Percentiles rank a stretch among this genome's conserved stretches.
These are phyloP conservation scores for Kluyveromyces lactis DNA, from an alignment of 805 yeast genomes.

Conservation along the genomic window DNA sequence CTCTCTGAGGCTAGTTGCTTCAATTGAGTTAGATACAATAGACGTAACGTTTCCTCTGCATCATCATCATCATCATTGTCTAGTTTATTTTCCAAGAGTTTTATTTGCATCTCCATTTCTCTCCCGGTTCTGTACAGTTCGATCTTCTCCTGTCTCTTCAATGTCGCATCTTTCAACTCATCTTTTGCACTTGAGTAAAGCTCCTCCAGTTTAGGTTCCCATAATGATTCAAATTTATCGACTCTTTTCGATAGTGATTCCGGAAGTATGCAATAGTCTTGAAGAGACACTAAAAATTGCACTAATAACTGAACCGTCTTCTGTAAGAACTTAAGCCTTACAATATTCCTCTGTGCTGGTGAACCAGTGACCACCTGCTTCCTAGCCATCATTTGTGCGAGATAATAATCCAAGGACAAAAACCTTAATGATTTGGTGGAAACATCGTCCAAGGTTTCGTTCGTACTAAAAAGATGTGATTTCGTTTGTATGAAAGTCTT, in stretches of 20 bases:
- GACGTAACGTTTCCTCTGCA: constrained; percentile 61
- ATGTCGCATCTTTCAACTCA: constrained; percentile 24
- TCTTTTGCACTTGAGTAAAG: constrained; percentile 11
- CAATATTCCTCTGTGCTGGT: constrained; percentile 9
- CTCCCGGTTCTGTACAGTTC: constrained; percentile 56
- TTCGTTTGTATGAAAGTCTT: constrained; percentile 33
- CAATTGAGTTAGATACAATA: constrained; percentile 47
- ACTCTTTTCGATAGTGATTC: constrained; percentile 31
- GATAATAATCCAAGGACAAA: constrained; percentile 48
- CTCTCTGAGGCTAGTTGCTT: constrained; percentile 43
- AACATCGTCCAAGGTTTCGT: constrained; percentile 65
- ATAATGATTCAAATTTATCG: constrained; percentile 33
- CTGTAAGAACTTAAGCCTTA: constrained; percentile 32
- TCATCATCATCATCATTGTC: constrained; percentile 36
- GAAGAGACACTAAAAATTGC: constrained; percentile 38
- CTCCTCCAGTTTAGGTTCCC: constrained; percentile 33
- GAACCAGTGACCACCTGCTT: constrained; percentile 18
- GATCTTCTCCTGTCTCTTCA: constrained; percentile 64
- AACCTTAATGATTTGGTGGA: constrained; percentile 55
- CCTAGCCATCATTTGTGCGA: constrained; percentile 35
- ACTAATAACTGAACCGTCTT: constrained; percentile 37
- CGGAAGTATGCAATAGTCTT: constrained; percentile 38
- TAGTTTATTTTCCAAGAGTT: constrained; percentile 29
- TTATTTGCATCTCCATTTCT: constrained; percentile 39
- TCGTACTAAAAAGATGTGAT: constrained; percentile 58